These are phyloP conservation scores for Curvularia sp. DNA, from an alignment of 2,329 filamentous ascomycete species.

Conservation along the genomic window DNA sequence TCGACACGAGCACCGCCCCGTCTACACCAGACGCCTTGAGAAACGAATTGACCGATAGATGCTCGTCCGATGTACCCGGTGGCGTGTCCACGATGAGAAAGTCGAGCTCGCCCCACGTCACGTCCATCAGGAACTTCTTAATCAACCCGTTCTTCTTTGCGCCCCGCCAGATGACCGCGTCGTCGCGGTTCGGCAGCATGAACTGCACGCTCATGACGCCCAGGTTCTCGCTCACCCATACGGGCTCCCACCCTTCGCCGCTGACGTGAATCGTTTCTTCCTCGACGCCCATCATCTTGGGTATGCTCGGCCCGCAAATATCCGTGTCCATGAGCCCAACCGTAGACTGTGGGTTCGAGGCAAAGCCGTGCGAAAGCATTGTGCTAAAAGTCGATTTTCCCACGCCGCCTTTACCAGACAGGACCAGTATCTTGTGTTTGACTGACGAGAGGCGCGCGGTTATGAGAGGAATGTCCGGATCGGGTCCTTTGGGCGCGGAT, in stretches of 20 bases:
- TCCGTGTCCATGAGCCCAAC: constrained; percentile 98
- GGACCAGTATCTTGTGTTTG: constrained; percentile 88
- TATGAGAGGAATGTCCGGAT: constrained; percentile 91
- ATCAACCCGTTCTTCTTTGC: constrained; percentile 99
- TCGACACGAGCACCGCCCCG: constrained; percentile 91
- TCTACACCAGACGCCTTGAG: constrained; percentile 91
- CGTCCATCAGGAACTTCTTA: constrained; percentile 97
- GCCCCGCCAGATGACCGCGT: constrained; percentile 96
- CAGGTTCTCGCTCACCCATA: constrained; percentile 94
- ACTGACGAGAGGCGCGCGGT: constrained; percentile 81
- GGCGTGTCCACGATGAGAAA: constrained; percentile 94
- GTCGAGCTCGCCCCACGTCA: constrained; percentile 95
- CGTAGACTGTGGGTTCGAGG: constrained; percentile 75
- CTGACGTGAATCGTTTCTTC: constrained; percentile 91
- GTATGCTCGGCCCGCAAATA: constrained; percentile 94
- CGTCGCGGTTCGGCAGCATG: constrained; percentile 91
- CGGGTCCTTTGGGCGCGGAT: constrained; percentile 90
- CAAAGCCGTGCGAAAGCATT: constrained; percentile 87
- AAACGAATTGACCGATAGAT: constrained; percentile 90
- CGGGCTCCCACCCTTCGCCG: constrained; percentile 87
- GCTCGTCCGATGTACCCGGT: constrained; percentile 93
- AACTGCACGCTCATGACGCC: constrained; percentile 98
- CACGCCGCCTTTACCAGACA: constrained; percentile 95
- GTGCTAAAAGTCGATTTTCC: constrained; percentile 95
- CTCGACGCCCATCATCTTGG: constrained; percentile 99